A percentile compares a stretch with the other conserved stretches of the same genome.
Conservation (phyloP, 2,329 filamentous ascomycete species). For the Shiraia sp. region DNA sequence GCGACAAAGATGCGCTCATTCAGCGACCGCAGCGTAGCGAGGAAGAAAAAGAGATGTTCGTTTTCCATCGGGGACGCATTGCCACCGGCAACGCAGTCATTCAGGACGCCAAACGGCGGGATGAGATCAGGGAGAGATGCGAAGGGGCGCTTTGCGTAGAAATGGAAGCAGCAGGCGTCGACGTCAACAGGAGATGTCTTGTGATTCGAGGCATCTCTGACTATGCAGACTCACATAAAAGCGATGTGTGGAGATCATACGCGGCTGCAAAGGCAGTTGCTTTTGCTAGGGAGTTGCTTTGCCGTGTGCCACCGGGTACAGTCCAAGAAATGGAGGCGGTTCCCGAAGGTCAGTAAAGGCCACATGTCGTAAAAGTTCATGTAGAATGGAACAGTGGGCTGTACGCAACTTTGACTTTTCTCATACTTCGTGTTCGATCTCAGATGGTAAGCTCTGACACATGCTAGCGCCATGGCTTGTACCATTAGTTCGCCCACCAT, state of each 20-base stretch:
- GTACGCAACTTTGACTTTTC: too few species aligned
- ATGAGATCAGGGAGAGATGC: conserved; percentile 8
- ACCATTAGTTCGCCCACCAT: conserved; percentile 1
- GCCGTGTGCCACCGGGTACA: conserved; percentile 17
- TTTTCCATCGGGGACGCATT: conserved; percentile 9
- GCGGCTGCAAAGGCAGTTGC: conserved; percentile 13
- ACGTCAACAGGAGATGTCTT: conserved; percentile 10
- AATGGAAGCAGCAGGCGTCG: conserved; percentile 13
- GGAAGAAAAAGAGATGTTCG: conserved; percentile 1
- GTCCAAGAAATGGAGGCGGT: conserved; percentile 2
- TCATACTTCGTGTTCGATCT: too few species aligned
- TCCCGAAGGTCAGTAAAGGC: conserved; percentile 3
- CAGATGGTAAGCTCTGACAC: neutral
- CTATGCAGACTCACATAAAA: conserved; percentile 16
- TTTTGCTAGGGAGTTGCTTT: conserved; percentile 10
- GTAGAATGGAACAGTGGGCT: too few species aligned
- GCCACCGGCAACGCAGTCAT: conserved; percentile 9
- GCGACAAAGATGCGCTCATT: conserved; percentile 5
- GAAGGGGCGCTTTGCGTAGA: conserved; percentile 12
- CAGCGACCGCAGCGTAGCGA: conserved; percentile 4
- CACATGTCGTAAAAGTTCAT: too few species aligned
- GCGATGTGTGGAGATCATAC: conserved; percentile 9
- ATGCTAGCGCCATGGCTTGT: conserved; percentile 1
- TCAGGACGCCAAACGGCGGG: conserved; percentile 6
- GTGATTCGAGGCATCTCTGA: conserved; percentile 15